phyloP scores from a whole-genome alignment of 2,329 filamentous ascomycete genomes.

The Penicillium brevicompactum region DNA sequence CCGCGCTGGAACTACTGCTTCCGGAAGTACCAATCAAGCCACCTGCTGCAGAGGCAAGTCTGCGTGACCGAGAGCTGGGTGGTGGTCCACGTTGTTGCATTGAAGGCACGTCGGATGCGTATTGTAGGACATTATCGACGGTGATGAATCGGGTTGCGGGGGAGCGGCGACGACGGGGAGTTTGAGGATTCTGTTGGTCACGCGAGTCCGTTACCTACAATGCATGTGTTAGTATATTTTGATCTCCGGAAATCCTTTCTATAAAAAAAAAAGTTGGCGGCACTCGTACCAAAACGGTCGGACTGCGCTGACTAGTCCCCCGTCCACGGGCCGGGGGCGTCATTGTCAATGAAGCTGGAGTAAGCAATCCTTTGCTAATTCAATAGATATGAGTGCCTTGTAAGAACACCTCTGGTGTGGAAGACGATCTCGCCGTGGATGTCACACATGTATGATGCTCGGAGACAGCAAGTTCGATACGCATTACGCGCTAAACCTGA shows the following conservation, averaged over 20 bases:
- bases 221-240: constrained; percentile 14
- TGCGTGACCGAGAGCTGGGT: constrained; percentile 36
- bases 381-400: not conserved
- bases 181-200: constrained; percentile 36
- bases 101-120: constrained; percentile 92
- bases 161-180: constrained; percentile 33
- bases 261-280: not conserved
- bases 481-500: not conserved
- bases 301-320: constrained; percentile 43
- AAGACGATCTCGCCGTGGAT: not conserved
- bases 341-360: constrained; percentile 22
- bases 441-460: constrained; percentile 4
- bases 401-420: not conserved
- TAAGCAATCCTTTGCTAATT: not conserved
- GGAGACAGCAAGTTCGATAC: constrained; percentile 10
- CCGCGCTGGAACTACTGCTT: constrained; percentile 35
- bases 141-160: constrained; percentile 72
- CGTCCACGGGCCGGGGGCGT: constrained; percentile 32
- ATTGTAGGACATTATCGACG: constrained; percentile 93
- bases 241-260: not conserved
- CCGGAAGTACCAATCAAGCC: constrained; percentile 37
- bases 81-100: constrained; percentile 78
- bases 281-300: constrained; percentile 46
- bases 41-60: constrained; percentile 35
- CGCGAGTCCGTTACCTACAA: constrained; percentile 48